A percentile compares a stretch with the other conserved stretches of the same genome.
Evolutionary conservation across 2,329 filamentous ascomycete genomes (phyloP).

Genomic region (Talaromyces sp.): DNA sequence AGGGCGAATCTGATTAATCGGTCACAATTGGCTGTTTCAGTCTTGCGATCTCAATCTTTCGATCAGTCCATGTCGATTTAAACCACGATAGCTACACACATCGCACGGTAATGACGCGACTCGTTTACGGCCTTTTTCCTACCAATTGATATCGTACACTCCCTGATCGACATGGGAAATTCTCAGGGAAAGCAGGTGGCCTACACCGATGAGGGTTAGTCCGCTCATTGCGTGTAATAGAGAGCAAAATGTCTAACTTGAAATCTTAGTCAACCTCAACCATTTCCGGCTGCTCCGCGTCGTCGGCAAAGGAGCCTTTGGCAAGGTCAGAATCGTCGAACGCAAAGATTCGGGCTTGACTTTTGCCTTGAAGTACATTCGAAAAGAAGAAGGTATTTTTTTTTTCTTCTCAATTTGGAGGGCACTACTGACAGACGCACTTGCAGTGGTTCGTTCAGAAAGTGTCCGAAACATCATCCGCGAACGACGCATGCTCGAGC

Average conservation of each 20-base stretch:
- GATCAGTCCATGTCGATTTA: not conserved
- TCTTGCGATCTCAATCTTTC: not conserved
- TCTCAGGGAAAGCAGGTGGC: conserved; percentile 90
- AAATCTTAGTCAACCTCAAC: conserved; percentile 78
- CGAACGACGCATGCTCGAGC: conserved; percentile 95
- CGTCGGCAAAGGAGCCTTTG: conserved; percentile 95
- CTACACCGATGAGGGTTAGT: conserved; percentile 85
- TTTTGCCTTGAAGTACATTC: conserved; percentile 96
- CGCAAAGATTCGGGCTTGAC: conserved; percentile 90
- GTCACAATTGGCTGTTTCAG: not conserved
- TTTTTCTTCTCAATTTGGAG: conserved; percentile 19
- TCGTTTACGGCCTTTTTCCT: conserved; percentile 6
- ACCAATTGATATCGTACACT: conserved; percentile 7
- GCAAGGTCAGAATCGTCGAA: conserved; percentile 98
- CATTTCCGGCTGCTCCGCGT: conserved; percentile 94
- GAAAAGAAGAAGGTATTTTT: conserved; percentile 87
- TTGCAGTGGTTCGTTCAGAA: conserved; percentile 86
- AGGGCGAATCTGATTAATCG: not conserved
- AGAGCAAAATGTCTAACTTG: not conserved
- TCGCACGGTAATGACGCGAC: conserved; percentile 13
- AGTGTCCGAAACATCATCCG: conserved; percentile 98
- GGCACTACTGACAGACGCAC: conserved; percentile 17
- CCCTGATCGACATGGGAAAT: conserved; percentile 69
- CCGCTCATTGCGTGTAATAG: conserved; percentile 22
- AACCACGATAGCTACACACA: not conserved